A percentile compares a stretch with the other conserved stretches of the same genome.
Conservation (phyloP, 106 monocot genomes). For the Platanthera zijinensis region DNA sequence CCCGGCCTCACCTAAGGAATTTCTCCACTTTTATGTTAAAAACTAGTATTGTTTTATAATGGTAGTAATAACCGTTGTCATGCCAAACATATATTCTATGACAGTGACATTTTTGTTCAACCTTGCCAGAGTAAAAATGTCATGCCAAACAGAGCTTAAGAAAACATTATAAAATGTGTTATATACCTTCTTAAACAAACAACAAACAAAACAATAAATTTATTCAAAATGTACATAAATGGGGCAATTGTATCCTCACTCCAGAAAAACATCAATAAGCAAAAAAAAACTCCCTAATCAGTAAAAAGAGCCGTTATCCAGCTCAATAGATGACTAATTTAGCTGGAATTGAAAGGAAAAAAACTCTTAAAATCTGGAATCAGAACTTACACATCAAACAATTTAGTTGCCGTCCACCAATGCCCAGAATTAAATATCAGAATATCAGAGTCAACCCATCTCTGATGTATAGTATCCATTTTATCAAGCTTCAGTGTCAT, state of each 20-base stretch:
- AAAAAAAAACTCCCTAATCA: background rate
- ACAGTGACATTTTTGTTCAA: too few species aligned
- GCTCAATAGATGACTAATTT: background rate
- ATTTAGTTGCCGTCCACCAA: constrained; percentile 93
- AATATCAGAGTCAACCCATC: constrained; percentile 80
- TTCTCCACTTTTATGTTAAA: too few species aligned
- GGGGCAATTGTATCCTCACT: background rate
- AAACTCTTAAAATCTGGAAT: background rate
- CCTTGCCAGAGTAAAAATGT: too few species aligned
- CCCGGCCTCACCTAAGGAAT: too few species aligned
- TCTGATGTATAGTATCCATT: constrained; percentile 64
- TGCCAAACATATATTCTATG: too few species aligned
- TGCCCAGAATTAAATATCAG: constrained; percentile 94
- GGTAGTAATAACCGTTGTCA: too few species aligned
- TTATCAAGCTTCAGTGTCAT: constrained; percentile 66
- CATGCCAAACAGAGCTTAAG: background rate
- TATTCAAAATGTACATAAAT: background rate
- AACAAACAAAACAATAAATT: background rate
- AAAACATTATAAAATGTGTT: background rate
- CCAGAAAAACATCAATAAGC: too few species aligned
- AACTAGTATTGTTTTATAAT: too few species aligned
- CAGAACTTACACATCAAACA: constrained; percentile 81
- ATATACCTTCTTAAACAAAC: background rate
- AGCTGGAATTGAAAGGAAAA: background rate
- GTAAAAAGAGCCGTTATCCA: background rate